Base-by-base conservation (phyloP, 768 basidiomycete genomes). In the Hygrocybe coccinea region DNA sequence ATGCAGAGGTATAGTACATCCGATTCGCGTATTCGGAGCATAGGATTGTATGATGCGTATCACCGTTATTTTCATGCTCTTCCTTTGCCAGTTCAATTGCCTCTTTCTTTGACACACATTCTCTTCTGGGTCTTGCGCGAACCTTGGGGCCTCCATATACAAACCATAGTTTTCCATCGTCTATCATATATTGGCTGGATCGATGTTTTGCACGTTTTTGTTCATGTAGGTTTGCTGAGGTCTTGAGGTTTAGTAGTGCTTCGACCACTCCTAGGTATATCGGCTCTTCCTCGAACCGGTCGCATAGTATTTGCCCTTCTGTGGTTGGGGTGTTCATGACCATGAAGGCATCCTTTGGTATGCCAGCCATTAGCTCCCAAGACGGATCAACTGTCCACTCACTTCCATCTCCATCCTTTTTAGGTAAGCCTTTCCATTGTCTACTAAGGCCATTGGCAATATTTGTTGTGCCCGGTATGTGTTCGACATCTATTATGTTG, bases 301-400 rank as follows among this genome's bases (percentile, higher is more conserved):
- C n/a, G n/a, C n/a, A n/a, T n/a, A n/a, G n/a, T n/a, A n/a, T n/a
- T n/a, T n/a, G n/a, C n/a, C n/a, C n/a, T n/a, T n/a, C n/a, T n/a
- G n/a, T n/a, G 8, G 61, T 44, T 1, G 11, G 12, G 48, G 63
- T 65, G 0, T 29, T 70, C 64, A 15, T 69, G 53, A 0, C 58
- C 51, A 0, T 47, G 10, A 41, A 41, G 3, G 19, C 38, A 11
- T 41, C 38, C 14, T 19, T 19, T 41, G 38, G 38, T 41, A 73
- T n/a, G 5, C 65, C 62, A 22, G 52, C 47, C 2, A n/a, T 3
- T 9, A 17, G 24, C 41, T 62, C 66, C 64, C 65, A 67, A 19
- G 72, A 71, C 37, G 62, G 51, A 15, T 52, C 54, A 5, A 75
- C 71, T 5, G 60, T 56, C 70, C 71, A 74, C 10, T 62, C 57